Evolutionary conservation across 495 filamentous ascomycete species (phyloP), one percentile per base, ranked within the genome.

Genomic region (Penicillium goetzii): DNA sequence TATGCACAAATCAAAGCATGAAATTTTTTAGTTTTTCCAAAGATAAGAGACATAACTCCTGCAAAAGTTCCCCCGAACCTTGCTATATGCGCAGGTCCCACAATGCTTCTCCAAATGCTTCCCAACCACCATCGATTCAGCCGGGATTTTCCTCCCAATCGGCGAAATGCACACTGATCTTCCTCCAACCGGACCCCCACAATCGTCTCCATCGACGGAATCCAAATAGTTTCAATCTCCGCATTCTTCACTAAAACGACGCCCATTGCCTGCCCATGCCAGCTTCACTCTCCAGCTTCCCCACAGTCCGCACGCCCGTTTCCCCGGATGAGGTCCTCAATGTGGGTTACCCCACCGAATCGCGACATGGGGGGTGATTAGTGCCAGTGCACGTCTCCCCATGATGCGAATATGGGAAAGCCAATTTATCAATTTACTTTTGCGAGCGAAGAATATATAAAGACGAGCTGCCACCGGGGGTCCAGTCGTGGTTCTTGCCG

Each of bases 141-240:
- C 68, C 66, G 61, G 58, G 60, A 64, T 71, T 79, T 71, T 72
- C 75, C 75, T 69, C 63, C 72, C 72, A 76, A 74, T 74, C 76
- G 71, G 75, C 59, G 61, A 64, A 72, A 61, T 69, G 8, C 41
- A 25, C 15, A 8, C 23, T 53, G 50, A 71, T 69, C 65, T 74
- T 68, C 73, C 76, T 74, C 76, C 75, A 77, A 79, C 76, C 72
- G 68, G 62, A 66, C 40, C 23, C 15, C 8, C 43, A 11, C 58
- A 23, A 54, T 28, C 12, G 33, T 28, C 54, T 45, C 52, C 49
- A 34, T 21, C n/a, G 50, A 47, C 58, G 43, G 45, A 63, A 65
- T 43, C 40, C 12, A 61, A 17, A 45, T 28, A 23, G 32, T 33
- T 17, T 51, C 45, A 57, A 67, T 69, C 47, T 66, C 66, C 61